A percentile compares a stretch with the other conserved stretches of the same genome.
phyloP scores from a whole-genome alignment of 106 monocot species.

The Dioscorea dumetorum region DNA sequence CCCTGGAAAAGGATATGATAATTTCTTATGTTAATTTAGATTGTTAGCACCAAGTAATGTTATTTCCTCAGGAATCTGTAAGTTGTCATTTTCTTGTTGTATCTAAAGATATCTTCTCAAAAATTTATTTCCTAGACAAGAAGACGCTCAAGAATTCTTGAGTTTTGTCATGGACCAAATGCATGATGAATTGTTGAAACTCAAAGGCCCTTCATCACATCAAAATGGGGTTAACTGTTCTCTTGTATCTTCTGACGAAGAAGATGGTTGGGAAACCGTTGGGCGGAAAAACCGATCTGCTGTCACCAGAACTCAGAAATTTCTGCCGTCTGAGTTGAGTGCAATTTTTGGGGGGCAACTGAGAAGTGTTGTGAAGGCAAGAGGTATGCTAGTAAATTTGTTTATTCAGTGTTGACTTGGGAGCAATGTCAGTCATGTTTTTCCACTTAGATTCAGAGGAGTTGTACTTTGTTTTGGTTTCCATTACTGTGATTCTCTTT shows the following conservation, averaged over 20 bases:
- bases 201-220: slow-evolving; percentile 33
- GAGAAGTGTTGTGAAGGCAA: slow-evolving; percentile 83
- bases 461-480: too few relatives aligned
- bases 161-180: slow-evolving; percentile 93
- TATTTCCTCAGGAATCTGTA: too few relatives aligned
- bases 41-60: too few relatives aligned
- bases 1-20: too few relatives aligned
- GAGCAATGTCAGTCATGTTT: too few relatives aligned
- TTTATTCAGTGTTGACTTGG: too few relatives aligned
- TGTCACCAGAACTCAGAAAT: slow-evolving; percentile 86
- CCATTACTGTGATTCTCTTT: too few relatives aligned
- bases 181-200: slow-evolving; percentile 84
- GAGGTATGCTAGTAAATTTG: slow-evolving; percentile 30
- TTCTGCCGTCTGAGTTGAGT: slow-evolving; percentile 85
- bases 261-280: slow-evolving; percentile 98
- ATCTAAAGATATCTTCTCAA: neutral
- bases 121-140: slow-evolving; percentile 49
- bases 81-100: neutral
- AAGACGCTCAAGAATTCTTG: slow-evolving; percentile 98
- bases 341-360: slow-evolving; percentile 96
- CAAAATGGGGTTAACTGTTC: slow-evolving; percentile 2
- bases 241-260: slow-evolving; percentile 61
- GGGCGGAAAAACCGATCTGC: slow-evolving; percentile 97
- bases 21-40: too few relatives aligned
- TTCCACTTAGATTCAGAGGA: too few relatives aligned